These are phyloP conservation scores for Ascomycota sp. DNA, from an alignment of 2,329 filamentous ascomycete genomes.

Conservation along the genomic window DNA sequence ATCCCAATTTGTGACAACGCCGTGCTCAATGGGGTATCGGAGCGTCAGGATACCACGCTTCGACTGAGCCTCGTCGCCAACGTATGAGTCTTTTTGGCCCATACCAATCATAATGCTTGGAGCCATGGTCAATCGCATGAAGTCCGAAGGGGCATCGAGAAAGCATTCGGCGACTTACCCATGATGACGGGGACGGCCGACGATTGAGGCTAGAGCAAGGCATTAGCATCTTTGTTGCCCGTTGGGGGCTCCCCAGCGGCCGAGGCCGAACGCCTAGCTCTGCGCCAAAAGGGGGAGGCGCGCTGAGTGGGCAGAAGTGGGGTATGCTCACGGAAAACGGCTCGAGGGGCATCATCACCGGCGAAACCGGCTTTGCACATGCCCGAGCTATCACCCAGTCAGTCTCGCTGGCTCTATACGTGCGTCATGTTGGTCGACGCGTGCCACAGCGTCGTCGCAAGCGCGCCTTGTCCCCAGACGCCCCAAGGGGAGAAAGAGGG, in stretches of 20 bases:
- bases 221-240: conserved; percentile 13
- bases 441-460: neutral
- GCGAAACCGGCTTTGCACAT: conserved; percentile 99
- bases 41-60: conserved; percentile 99
- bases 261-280: too few relatives aligned
- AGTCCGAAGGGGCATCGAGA: neutral
- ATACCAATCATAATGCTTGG: conserved; percentile 99
- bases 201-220: conserved; percentile 64
- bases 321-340: conserved; percentile 88
- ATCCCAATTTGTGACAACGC: conserved; percentile 99
- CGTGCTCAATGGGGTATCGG: conserved; percentile 99
- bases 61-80: conserved; percentile 99
- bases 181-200: conserved; percentile 98
- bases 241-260: neutral
- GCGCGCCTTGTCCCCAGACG: conserved; percentile 3
- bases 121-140: conserved; percentile 4
- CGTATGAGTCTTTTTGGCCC: conserved; percentile 99
- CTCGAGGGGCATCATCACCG: conserved; percentile 99
- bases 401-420: conserved; percentile 8
- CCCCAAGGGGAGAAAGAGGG: conserved; percentile 5
- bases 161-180: conserved; percentile 68
- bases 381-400: conserved; percentile 59
- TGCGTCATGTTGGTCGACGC: neutral
- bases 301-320: conserved; percentile 11
- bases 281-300: too few relatives aligned